phyloP scores from a whole-genome alignment of 257 asterid genomes.

The Lantana camara region DNA sequence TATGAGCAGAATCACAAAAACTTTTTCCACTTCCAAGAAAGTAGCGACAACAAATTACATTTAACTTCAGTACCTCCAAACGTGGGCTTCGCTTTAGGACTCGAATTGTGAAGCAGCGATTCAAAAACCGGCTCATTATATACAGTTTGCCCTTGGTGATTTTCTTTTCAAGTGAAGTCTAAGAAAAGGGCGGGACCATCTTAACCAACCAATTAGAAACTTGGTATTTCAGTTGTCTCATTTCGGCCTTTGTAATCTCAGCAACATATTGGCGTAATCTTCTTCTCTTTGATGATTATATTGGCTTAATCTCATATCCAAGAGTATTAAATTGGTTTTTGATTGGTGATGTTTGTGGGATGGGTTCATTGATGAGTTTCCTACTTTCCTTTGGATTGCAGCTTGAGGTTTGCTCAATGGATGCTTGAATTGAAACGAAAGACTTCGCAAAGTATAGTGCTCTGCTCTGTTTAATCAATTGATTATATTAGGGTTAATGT shows the following conservation, averaged over 20 bases:
- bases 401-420: conserved; percentile 33
- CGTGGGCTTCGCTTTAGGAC: conserved; percentile 29
- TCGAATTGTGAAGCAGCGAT: conserved; percentile 45
- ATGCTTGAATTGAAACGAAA: conserved; percentile 47
- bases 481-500: no score
- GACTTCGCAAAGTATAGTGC: conserved; percentile 8
- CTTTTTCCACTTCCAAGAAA: no score
- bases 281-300: not conserved
- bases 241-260: conserved; percentile 26
- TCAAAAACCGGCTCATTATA: conserved; percentile 50
- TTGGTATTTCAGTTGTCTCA: conserved; percentile 4
- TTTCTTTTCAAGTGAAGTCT: conserved; percentile 42
- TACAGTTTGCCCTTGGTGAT: conserved; percentile 9
- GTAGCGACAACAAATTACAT: not conserved
- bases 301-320: not conserved
- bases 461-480: not conserved
- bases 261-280: conserved; percentile 24
- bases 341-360: conserved; percentile 9
- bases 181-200: conserved; percentile 43
- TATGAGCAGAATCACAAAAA: not conserved
- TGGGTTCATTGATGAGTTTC: conserved; percentile 28
- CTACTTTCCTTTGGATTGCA: conserved; percentile 57
- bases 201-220: conserved; percentile 26
- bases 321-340: not conserved
- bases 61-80: conserved; percentile 40